Evolutionary conservation across 2,329 filamentous ascomycete species (phyloP).

Genomic region (Ceratocystiopsis minuta): DNA sequence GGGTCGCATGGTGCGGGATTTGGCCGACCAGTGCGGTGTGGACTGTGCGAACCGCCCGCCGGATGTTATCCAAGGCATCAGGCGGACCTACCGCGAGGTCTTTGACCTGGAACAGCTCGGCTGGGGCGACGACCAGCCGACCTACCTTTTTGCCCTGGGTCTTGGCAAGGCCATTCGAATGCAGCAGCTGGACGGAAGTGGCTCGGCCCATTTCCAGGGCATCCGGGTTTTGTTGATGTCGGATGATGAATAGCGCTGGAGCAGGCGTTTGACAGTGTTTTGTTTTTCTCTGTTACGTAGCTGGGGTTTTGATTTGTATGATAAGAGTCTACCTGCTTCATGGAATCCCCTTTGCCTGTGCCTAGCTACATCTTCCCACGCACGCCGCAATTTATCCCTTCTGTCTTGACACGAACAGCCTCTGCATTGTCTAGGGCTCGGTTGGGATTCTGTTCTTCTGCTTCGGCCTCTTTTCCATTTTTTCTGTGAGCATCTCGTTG

Average conservation of each 20-base stretch:
- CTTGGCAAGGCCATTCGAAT: constrained; percentile 14
- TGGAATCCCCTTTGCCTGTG: no score
- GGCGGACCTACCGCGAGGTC: constrained; percentile 16
- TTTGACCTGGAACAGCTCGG: constrained; percentile 15
- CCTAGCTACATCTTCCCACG: no score
- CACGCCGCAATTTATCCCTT: no score
- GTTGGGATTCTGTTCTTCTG: not conserved
- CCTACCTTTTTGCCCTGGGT: constrained; percentile 15
- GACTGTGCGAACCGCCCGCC: no score
- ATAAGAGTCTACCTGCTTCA: no score
- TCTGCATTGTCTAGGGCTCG: not conserved
- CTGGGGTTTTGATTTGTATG: no score
- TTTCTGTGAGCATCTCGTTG: constrained; percentile 3
- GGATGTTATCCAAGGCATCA: constrained; percentile 16
- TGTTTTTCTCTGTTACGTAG: not conserved
- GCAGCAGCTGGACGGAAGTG: constrained; percentile 11
- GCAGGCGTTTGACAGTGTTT: no score
- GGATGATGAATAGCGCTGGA: no score
- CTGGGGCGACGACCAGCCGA: constrained; percentile 15
- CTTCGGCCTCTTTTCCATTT: not conserved
- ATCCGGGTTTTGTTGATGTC: constrained; percentile 3
- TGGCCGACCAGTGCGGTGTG: no score
- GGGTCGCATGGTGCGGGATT: no score
- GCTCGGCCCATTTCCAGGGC: not conserved
- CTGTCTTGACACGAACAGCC: no score